phyloP scores from a whole-genome alignment of 2,329 filamentous ascomycete species.

The Colletotrichum gigasporum region DNA sequence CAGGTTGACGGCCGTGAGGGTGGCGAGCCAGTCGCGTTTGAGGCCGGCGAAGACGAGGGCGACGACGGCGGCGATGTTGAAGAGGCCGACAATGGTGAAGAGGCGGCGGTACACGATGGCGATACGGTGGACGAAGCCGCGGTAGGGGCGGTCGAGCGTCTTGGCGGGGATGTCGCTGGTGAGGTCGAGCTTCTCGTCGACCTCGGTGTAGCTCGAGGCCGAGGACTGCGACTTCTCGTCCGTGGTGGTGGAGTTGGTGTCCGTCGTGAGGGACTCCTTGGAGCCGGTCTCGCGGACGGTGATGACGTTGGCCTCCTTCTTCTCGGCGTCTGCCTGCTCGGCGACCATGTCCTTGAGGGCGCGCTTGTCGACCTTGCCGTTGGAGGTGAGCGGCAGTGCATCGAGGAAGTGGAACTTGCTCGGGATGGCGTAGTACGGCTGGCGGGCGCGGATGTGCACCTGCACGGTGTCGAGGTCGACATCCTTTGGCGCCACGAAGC shows the following conservation, averaged over 20 bases:
- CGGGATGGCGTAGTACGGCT: slow-evolving; percentile 67
- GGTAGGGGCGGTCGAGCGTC: slow-evolving; percentile 46
- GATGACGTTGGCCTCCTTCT: neutral
- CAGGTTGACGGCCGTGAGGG: slow-evolving; percentile 58
- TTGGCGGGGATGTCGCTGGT: slow-evolving; percentile 49
- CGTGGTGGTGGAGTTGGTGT: neutral
- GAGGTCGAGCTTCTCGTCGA: slow-evolving; percentile 24
- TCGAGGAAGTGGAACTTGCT: slow-evolving; percentile 52
- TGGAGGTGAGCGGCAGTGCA: slow-evolving; percentile 59
- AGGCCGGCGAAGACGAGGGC: slow-evolving; percentile 45
- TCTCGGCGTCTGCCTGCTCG: neutral
- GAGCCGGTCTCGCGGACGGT: slow-evolving; percentile 9
- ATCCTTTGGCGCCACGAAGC: slow-evolving; percentile 49
- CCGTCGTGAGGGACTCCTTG: neutral
- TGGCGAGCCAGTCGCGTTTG: slow-evolving; percentile 43
- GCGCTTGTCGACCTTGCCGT: slow-evolving; percentile 67
- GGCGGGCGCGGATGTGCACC: slow-evolving; percentile 48
- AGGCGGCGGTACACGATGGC: slow-evolving; percentile 65
- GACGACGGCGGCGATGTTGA: slow-evolving; percentile 59
- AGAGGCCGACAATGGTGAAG: slow-evolving; percentile 61
- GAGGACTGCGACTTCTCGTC: slow-evolving; percentile 9
- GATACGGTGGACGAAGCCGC: slow-evolving; percentile 52
- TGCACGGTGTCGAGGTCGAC: slow-evolving; percentile 46
- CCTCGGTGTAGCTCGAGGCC: slow-evolving; percentile 21
- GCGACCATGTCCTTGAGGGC: slow-evolving; percentile 47